Percentiles rank a stretch among this genome's conserved stretches.
These are phyloP conservation scores for Trichoderma breve DNA, from an alignment of 2,329 filamentous ascomycete species.

Conservation along the genomic window DNA sequence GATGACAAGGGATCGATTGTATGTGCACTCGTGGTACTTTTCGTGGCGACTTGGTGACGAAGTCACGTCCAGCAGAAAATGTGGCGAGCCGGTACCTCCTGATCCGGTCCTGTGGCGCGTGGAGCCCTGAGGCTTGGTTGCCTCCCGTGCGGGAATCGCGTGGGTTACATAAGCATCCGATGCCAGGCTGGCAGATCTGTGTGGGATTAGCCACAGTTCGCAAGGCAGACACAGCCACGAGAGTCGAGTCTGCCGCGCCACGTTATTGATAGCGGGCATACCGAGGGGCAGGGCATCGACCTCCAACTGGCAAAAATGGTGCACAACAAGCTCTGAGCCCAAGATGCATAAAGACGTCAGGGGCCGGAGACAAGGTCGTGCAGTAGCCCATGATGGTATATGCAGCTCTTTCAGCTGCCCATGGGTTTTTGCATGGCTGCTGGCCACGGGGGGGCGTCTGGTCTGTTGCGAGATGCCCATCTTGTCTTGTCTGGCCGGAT, in stretches of 20 bases:
- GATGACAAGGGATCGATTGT: constrained; percentile 2
- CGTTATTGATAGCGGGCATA: constrained; percentile 12
- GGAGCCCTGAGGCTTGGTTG: constrained; percentile 11
- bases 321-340: background rate
- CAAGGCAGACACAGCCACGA: constrained; percentile 19
- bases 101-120: background rate
- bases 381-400: constrained; percentile 5
- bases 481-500: background rate
- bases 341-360: constrained; percentile 17
- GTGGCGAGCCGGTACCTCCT: constrained; percentile 1
- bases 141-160: constrained; percentile 14
- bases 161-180: background rate
- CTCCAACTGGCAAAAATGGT: background rate
- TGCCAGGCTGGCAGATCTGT: constrained; percentile 10
- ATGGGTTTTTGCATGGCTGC: constrained; percentile 1
- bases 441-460: background rate
- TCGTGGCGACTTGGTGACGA: background rate
- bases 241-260: constrained; percentile 14
- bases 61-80: background rate
- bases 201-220: constrained; percentile 17
- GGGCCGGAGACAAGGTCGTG: background rate
- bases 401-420: constrained; percentile 17
- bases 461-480: background rate
- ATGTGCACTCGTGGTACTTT: background rate
- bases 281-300: constrained; percentile 13